Evolutionary conservation across 2,329 filamentous ascomycete genomes (phyloP).

Genomic region (Sporothrix sp.): DNA sequence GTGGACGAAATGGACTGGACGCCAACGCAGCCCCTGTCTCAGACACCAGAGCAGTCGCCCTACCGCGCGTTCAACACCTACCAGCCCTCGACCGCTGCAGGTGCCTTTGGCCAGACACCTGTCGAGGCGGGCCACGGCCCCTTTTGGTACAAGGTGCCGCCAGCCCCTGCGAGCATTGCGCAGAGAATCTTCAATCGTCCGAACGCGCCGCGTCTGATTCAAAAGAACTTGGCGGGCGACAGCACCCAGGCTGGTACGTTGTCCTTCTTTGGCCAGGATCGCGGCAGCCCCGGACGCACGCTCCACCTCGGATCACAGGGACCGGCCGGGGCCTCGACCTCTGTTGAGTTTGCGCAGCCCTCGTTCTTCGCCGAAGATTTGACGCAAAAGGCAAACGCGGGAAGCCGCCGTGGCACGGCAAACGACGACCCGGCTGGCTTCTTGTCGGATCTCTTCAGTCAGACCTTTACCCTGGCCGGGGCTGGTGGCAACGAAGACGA

Average conservation of each 20-base stretch:
- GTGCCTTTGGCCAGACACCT: slow-evolving; percentile 37
- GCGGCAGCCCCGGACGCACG: neutral
- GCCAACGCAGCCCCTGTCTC: slow-evolving; percentile 39
- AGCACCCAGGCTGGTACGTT: neutral
- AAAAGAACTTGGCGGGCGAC: slow-evolving; percentile 27
- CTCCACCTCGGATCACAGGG: neutral
- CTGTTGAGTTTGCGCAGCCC: slow-evolving; percentile 35
- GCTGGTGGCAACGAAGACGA: slow-evolving; percentile 16
- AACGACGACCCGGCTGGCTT: slow-evolving; percentile 33
- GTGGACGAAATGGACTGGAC: slow-evolving; percentile 66
- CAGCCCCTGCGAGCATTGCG: slow-evolving; percentile 57
- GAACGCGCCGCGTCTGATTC: slow-evolving; percentile 39
- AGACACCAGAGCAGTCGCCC: slow-evolving; percentile 32
- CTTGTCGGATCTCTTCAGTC: slow-evolving; percentile 35
- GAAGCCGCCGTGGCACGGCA: neutral
- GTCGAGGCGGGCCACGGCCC: slow-evolving; percentile 37
- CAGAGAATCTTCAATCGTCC: slow-evolving; percentile 53
- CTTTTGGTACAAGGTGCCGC: slow-evolving; percentile 62
- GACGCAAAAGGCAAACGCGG: neutral
- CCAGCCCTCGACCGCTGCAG: slow-evolving; percentile 30
- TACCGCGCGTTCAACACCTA: slow-evolving; percentile 45
- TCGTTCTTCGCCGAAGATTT: slow-evolving; percentile 45
- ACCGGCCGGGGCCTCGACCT: neutral
- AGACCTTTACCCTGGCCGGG: slow-evolving; percentile 33
- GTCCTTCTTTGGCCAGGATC: neutral